Base-by-base conservation (phyloP, 139 green algal species). In the Picochlorum sp. region DNA sequence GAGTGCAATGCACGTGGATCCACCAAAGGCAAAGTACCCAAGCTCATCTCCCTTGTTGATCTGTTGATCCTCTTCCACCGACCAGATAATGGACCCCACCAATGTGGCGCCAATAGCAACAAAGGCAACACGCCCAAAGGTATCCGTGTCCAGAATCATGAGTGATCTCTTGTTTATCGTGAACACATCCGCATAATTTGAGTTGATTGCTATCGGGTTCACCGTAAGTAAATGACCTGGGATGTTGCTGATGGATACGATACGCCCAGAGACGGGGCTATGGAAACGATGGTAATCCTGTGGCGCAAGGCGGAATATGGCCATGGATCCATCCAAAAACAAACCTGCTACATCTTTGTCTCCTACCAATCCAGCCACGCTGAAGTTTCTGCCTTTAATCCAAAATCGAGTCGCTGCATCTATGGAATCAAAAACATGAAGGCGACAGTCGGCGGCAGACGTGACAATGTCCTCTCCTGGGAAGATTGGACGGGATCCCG, bases 361-460 rank as follows among this genome's bases (percentile, higher is more conserved):
- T 2, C 24, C 80, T 56, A 88, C 61, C 65, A 88, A 72, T 7
- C 69, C 66, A 3, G 62, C 62, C 28, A 88, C 26, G 23, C 58
- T 77, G 60, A 88, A 88, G 28, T 73, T 59, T 23, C 64, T 61
- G 45, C 80, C 82, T 72, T 88, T 88, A 52, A 88, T 80, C 82
- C 82, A 88, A 28, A 77, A 82, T 21, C 74, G 66, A 3, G 74
- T 80, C 2, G 80, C 80, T 15, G 69, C 66, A 8, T 64, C 64
- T 11, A 88, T 61, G 15, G 14, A 67, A 47, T 71, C 20, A 49
- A 76, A 87, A 23, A 78, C 71, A 7, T 30, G 34, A 6, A 75
- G 61, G 16, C 74, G 28, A 65, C 74, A 80, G 58, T 80, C 74
- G 2, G 74, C 74, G 2, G 69, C 54, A 26, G 13, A 64, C 4